Evolutionary conservation across 176 grass and related monocot species (phyloP).

Genomic region (Juncus inflexus): DNA sequence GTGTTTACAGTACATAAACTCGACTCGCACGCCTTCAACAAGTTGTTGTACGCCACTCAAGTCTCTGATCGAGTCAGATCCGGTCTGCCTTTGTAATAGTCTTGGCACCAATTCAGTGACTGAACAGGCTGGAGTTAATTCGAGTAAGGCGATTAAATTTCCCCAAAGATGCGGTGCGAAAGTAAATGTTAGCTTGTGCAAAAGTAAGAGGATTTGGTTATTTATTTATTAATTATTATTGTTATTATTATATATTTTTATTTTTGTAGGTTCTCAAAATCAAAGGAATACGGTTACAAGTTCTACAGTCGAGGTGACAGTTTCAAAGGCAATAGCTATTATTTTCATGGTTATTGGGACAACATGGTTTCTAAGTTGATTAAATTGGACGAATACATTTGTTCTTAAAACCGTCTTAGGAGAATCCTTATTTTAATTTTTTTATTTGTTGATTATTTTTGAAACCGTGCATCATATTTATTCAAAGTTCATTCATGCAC

Average conservation of each 20-base stretch:
- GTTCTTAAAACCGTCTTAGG: neutral
- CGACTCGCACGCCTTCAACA: constrained; percentile 22
- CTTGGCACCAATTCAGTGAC: constrained; percentile 9
- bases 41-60: constrained; percentile 30
- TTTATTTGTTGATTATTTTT: neutral
- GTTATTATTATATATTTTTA: neutral
- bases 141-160: constrained; percentile 14
- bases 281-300: constrained; percentile 18
- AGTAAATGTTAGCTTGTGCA: constrained; percentile 22
- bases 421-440: neutral
- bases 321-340: constrained; percentile 15
- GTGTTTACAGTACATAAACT: constrained; percentile 29
- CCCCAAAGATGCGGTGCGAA: constrained; percentile 28
- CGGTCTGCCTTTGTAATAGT: constrained; percentile 27
- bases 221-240: neutral
- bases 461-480: constrained; percentile 3
- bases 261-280: constrained; percentile 23
- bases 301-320: constrained; percentile 13
- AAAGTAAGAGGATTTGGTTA: neutral
- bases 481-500: neutral
- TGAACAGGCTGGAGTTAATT: constrained; percentile 24
- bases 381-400: neutral
- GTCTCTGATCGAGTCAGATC: constrained; percentile 17
- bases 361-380: constrained; percentile 19
- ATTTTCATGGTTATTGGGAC: neutral